Conservation (phyloP, 805 yeast species). For the Tetrapisispora fleetii region DNA sequence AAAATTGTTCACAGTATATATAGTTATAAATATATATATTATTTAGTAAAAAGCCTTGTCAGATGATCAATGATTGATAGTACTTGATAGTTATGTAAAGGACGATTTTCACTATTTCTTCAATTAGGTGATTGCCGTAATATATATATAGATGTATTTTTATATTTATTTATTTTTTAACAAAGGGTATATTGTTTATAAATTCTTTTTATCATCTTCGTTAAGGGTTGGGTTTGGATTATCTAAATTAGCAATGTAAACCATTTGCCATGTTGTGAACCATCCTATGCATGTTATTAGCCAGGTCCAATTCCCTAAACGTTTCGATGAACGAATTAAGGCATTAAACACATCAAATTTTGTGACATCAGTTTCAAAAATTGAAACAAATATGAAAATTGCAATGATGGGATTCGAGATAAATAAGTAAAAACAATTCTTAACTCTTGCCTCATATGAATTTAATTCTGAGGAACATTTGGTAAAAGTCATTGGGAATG, state of each 20-base stretch:
- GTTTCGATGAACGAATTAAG: slow-evolving; percentile 53
- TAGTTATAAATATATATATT: too few relatives aligned
- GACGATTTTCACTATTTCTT: too few relatives aligned
- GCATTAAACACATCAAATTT: slow-evolving; percentile 37
- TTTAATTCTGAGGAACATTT: slow-evolving; percentile 5
- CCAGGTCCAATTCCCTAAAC: slow-evolving; percentile 82
- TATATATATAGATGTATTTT: too few relatives aligned
- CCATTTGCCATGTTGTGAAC: slow-evolving; percentile 69
- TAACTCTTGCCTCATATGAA: slow-evolving; percentile 6
- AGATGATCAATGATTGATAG: too few relatives aligned
- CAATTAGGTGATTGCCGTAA: too few relatives aligned
- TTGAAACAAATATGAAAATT: slow-evolving; percentile 25
- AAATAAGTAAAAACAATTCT: slow-evolving; percentile 30
- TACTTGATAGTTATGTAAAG: too few relatives aligned
- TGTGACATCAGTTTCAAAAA: slow-evolving; percentile 28
- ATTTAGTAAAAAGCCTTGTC: too few relatives aligned
- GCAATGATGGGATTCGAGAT: slow-evolving; percentile 45
- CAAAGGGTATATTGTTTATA: background rate
- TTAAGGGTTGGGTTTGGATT: background rate
- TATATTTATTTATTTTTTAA: too few relatives aligned
- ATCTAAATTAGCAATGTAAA: slow-evolving; percentile 21
- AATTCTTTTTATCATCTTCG: slow-evolving; percentile 1
- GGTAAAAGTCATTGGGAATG: slow-evolving; percentile 66
- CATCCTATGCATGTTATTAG: slow-evolving; percentile 61
- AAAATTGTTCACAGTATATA: too few relatives aligned